Conservation (phyloP, 768 basidiomycete genomes). For the Amyloporia xantha region DNA sequence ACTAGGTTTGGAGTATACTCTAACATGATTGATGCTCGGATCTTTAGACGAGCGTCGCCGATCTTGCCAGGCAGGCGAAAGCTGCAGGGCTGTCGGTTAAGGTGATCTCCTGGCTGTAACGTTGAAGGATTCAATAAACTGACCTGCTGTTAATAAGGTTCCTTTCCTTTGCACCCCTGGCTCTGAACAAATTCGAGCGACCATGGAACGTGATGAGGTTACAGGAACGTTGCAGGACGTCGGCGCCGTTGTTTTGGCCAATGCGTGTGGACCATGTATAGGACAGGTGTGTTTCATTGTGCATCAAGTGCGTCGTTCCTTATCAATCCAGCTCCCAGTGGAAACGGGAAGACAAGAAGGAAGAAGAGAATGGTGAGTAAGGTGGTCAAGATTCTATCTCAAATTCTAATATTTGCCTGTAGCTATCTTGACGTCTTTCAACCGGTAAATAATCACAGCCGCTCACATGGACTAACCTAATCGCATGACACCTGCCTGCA, state of each 20-base stretch:
- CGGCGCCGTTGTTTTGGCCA: constrained; percentile 92
- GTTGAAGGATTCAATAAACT: too few species aligned
- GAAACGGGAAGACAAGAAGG: constrained; percentile 85
- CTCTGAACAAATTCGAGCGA: constrained; percentile 95
- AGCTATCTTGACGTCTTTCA: constrained; percentile 98
- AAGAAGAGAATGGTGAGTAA: constrained; percentile 80
- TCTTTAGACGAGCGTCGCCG: constrained; percentile 78
- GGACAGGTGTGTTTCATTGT: constrained; percentile 58
- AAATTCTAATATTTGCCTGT: neutral
- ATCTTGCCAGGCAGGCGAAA: constrained; percentile 86
- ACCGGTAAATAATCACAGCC: constrained; percentile 52
- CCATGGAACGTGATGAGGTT: constrained; percentile 90
- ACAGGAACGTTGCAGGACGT: constrained; percentile 77
- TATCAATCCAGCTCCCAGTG: constrained; percentile 58
- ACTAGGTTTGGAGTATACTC: too few species aligned
- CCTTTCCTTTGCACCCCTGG: constrained; percentile 88
- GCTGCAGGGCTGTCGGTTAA: constrained; percentile 73
- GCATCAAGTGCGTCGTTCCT: neutral
- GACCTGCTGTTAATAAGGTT: constrained; percentile 36
- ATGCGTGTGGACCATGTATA: constrained; percentile 98
- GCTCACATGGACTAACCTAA: neutral
- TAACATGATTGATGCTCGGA: too few species aligned
- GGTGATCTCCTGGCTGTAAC: constrained; percentile 30
- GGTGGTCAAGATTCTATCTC: neutral
- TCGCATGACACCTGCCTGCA: constrained; percentile 12